Evolutionary conservation across 495 filamentous ascomycete genomes (phyloP).

Genomic region (Glonium stellatum): DNA sequence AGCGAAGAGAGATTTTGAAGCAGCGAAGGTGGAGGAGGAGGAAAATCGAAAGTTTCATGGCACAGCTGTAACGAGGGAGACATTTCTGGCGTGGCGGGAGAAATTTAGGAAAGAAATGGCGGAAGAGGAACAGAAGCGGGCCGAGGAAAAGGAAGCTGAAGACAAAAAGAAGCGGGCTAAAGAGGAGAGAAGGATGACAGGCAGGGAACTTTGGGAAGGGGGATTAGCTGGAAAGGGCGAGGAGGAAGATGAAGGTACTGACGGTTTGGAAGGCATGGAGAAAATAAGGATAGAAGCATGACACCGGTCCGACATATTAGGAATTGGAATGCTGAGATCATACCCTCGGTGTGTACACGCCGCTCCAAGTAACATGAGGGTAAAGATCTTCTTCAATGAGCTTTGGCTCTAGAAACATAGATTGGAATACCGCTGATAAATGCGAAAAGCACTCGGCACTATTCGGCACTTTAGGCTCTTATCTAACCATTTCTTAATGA

Average conservation of each 20-base stretch:
- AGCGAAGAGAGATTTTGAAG: conserved; percentile 55
- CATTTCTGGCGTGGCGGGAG: conserved; percentile 75
- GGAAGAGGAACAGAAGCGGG: conserved; percentile 54
- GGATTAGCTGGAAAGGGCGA: conserved; percentile 68
- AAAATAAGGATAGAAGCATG: conserved; percentile 58
- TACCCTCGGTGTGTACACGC: background rate
- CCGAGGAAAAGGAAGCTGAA: conserved; percentile 67
- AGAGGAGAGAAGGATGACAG: conserved; percentile 64
- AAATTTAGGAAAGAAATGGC: conserved; percentile 73
- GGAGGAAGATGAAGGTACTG: conserved; percentile 61
- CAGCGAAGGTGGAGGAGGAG: conserved; percentile 69
- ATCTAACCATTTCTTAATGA: too few species aligned
- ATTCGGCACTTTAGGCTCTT: too few species aligned
- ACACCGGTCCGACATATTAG: background rate
- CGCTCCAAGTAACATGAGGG: too few species aligned
- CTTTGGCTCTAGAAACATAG: too few species aligned
- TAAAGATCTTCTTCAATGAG: too few species aligned
- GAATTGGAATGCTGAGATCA: background rate
- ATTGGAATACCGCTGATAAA: too few species aligned
- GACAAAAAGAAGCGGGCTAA: conserved; percentile 64
- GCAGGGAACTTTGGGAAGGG: conserved; percentile 76
- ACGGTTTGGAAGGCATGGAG: conserved; percentile 52
- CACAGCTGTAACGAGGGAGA: conserved; percentile 75
- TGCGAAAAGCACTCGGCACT: too few species aligned
- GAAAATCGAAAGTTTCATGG: conserved; percentile 96